A percentile compares a stretch with the other conserved stretches of the same genome.
phyloP scores from a whole-genome alignment of 2,329 filamentous ascomycete species.

The Clarireedia paspali region DNA sequence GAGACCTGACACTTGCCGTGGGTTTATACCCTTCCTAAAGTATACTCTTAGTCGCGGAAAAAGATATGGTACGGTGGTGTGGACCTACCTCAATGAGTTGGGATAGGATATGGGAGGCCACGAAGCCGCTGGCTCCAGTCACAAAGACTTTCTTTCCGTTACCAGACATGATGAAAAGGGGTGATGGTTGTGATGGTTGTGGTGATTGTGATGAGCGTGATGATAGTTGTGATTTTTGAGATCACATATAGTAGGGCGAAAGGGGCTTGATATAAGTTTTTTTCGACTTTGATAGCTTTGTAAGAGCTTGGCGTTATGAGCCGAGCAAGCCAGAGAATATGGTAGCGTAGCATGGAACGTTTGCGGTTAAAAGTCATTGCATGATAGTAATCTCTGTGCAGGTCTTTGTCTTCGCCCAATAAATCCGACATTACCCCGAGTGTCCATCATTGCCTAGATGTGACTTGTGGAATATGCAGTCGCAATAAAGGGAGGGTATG shows the following conservation, averaged over 20 bases:
- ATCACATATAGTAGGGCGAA: too few species aligned
- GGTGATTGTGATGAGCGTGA: neutral
- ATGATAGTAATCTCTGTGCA: neutral
- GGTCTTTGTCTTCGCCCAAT: neutral
- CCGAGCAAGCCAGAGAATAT: neutral
- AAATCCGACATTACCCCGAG: neutral
- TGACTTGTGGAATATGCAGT: neutral
- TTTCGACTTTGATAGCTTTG: too few species aligned
- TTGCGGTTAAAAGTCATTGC: neutral
- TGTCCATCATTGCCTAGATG: too few species aligned
- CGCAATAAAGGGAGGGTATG: neutral
- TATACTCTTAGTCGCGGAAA: neutral
- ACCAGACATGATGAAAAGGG: neutral
- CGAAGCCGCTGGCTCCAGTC: constrained; percentile 38
- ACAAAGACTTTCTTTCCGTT: constrained; percentile 14
- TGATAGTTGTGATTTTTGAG: neutral
- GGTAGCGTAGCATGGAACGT: neutral
- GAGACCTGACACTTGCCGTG: constrained; percentile 33
- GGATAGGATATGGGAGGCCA: constrained; percentile 40
- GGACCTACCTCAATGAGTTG: constrained; percentile 21
- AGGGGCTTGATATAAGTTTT: too few species aligned
- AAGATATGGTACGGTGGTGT: neutral
- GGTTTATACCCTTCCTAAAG: constrained; percentile 8
- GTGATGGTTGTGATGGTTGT: neutral
- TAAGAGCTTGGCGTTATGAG: neutral